phyloP scores from a whole-genome alignment of 805 yeast genomes.

The Candida peoriensis region DNA sequence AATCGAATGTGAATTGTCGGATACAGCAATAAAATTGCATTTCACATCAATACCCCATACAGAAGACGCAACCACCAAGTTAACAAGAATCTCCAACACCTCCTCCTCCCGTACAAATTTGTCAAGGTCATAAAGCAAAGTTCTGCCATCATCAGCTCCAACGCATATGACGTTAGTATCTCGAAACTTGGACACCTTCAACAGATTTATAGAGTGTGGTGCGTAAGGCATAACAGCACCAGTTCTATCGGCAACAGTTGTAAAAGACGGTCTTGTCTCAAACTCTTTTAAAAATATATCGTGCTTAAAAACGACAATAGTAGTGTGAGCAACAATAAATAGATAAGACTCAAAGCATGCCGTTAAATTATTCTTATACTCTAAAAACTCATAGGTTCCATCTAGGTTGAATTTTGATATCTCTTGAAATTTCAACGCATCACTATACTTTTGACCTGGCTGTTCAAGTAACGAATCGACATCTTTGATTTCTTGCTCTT shows the following conservation, averaged over 20 bases:
- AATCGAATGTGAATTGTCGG: slow-evolving; percentile 50
- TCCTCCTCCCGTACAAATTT: slow-evolving; percentile 21
- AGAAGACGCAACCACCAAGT: slow-evolving; percentile 38
- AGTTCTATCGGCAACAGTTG: slow-evolving; percentile 29
- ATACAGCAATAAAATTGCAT: slow-evolving; percentile 37
- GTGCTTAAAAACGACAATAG: slow-evolving; percentile 8
- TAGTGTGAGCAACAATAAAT: slow-evolving; percentile 11
- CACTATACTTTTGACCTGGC: slow-evolving; percentile 13
- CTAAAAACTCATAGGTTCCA: slow-evolving; percentile 1
- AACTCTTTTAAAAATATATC: slow-evolving; percentile 2
- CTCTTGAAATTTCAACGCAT: slow-evolving; percentile 8
- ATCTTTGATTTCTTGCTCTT: slow-evolving; percentile 4
- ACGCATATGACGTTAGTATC: slow-evolving; percentile 39
- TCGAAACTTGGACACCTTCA: slow-evolving; percentile 35
- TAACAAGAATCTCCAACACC: slow-evolving; percentile 27
- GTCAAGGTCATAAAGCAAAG: slow-evolving; percentile 33
- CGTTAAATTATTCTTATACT: slow-evolving; percentile 17
- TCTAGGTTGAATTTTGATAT: neutral
- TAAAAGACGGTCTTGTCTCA: slow-evolving; percentile 14
- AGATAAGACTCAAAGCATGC: slow-evolving; percentile 11
- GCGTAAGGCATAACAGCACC: slow-evolving; percentile 46
- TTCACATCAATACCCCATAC: slow-evolving; percentile 60
- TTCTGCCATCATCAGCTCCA: slow-evolving; percentile 53
- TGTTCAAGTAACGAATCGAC: neutral
- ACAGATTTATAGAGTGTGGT: slow-evolving; percentile 53